phyloP scores from a whole-genome alignment of 371 early-diverging fungal species.

The Lichtheimia ornata region DNA sequence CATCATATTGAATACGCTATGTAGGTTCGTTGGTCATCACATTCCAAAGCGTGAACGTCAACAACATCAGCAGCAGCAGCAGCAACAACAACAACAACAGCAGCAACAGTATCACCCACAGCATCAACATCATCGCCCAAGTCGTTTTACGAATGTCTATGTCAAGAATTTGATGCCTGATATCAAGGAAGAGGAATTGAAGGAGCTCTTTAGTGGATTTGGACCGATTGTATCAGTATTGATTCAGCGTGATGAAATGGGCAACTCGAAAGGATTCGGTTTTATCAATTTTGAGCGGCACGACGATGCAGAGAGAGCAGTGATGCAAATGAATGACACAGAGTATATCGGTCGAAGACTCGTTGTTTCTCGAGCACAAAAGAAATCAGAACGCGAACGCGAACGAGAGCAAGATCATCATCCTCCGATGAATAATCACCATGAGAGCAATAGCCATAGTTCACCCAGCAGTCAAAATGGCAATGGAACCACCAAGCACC shows the following conservation, averaged over 20 bases:
- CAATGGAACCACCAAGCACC: constrained; percentile 2
- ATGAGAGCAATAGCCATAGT: not conserved
- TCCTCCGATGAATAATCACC: not conserved
- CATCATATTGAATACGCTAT: not conserved
- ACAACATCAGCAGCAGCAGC: constrained; percentile 38
- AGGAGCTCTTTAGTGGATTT: constrained; percentile 77
- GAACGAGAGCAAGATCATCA: not conserved
- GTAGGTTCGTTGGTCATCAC: constrained; percentile 79
- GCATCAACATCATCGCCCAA: constrained; percentile 54
- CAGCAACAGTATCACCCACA: constrained; percentile 64
- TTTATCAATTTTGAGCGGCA: constrained; percentile 96
- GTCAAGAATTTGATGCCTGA: constrained; percentile 93
- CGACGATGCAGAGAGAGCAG: constrained; percentile 89
- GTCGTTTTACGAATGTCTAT: constrained; percentile 97
- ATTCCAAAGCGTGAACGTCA: constrained; percentile 88
- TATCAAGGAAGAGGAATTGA: constrained; percentile 85
- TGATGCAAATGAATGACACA: constrained; percentile 90
- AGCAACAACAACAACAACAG: constrained; percentile 15
- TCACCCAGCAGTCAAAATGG: not conserved
- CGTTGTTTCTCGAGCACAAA: constrained; percentile 98
- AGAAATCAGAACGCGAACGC: constrained; percentile 96
- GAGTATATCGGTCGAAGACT: constrained; percentile 88
- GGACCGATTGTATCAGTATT: constrained; percentile 87
- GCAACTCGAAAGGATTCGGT: constrained; percentile 90
- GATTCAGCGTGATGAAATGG: constrained; percentile 76